phyloP scores from a whole-genome alignment of 2,329 filamentous ascomycete genomes.

The Alternaria longipes region DNA sequence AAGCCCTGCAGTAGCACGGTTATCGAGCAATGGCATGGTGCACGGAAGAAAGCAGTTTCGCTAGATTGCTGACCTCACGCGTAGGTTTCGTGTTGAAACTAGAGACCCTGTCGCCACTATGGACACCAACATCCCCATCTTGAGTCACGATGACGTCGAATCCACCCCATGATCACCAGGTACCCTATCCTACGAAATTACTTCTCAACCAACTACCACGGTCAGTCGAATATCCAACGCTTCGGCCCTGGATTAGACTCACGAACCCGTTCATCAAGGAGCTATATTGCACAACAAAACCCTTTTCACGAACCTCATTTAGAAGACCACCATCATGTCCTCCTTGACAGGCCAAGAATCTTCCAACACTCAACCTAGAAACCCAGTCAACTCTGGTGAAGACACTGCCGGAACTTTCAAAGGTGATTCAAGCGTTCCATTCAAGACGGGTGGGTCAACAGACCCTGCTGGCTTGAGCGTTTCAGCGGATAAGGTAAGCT shows the following conservation, averaged over 20 bases:
- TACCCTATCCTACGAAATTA: background rate
- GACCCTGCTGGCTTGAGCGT: constrained; percentile 11
- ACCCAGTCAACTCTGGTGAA: constrained; percentile 19
- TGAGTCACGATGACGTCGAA: constrained; percentile 17
- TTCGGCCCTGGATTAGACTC: background rate
- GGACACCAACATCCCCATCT: background rate
- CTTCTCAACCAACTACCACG: background rate
- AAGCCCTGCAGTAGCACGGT: background rate
- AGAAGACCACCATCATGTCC: constrained; percentile 11
- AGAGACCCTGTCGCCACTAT: background rate
- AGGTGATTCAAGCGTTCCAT: constrained; percentile 15
- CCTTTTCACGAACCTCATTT: background rate
- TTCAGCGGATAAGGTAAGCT: constrained; percentile 18
- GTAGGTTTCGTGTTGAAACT: background rate
- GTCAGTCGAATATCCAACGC: background rate
- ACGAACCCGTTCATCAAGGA: too few species aligned
- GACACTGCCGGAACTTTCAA: constrained; percentile 10
- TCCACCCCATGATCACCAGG: background rate
- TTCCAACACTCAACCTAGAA: constrained; percentile 21
- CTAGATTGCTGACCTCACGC: background rate
- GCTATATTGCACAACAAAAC: background rate
- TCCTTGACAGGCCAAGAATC: constrained; percentile 27
- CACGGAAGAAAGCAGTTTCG: background rate
- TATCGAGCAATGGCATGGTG: background rate
- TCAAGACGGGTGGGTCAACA: constrained; percentile 9